Conservation (phyloP, 2,329 filamentous ascomycete genomes). For the Colletotrichum sp. region DNA sequence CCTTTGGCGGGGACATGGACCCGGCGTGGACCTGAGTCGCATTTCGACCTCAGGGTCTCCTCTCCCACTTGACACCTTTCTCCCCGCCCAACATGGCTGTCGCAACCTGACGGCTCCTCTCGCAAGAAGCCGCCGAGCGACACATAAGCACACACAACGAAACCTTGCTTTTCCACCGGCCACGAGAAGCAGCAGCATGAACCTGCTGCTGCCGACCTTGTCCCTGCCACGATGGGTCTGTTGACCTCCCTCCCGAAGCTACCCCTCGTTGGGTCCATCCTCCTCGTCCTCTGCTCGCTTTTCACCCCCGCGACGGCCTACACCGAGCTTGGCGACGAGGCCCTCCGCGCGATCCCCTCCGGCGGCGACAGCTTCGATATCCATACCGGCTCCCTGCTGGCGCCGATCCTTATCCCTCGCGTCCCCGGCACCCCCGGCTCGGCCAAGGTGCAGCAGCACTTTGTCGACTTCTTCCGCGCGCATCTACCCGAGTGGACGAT, state of each 20-base stretch:
- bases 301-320: slow-evolving; percentile 41
- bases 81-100: background rate
- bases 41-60: background rate
- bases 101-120: background rate
- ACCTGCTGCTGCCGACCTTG: slow-evolving; percentile 9
- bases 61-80: background rate
- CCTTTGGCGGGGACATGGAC: slow-evolving; percentile 4
- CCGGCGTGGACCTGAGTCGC: slow-evolving; percentile 15
- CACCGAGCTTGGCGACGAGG: slow-evolving; percentile 72
- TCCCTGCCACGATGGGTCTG: slow-evolving; percentile 13
- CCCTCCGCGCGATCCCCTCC: slow-evolving; percentile 74
- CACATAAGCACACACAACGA: background rate
- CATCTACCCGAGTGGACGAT: slow-evolving; percentile 81
- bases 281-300: slow-evolving; percentile 24
- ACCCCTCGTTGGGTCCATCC: slow-evolving; percentile 19
- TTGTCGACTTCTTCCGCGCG: slow-evolving; percentile 79
- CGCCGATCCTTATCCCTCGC: slow-evolving; percentile 86
- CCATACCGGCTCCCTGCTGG: slow-evolving; percentile 73
- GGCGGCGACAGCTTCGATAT: slow-evolving; percentile 81
- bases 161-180: background rate
- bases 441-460: slow-evolving; percentile 75
- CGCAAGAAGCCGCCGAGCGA: slow-evolving; percentile 6
- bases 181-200: slow-evolving; percentile 14
- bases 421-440: slow-evolving; percentile 87
- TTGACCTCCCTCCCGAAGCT: slow-evolving; percentile 16